phyloP scores from a whole-genome alignment of 2,329 filamentous ascomycete species.

The Metarhizium robertsii region DNA sequence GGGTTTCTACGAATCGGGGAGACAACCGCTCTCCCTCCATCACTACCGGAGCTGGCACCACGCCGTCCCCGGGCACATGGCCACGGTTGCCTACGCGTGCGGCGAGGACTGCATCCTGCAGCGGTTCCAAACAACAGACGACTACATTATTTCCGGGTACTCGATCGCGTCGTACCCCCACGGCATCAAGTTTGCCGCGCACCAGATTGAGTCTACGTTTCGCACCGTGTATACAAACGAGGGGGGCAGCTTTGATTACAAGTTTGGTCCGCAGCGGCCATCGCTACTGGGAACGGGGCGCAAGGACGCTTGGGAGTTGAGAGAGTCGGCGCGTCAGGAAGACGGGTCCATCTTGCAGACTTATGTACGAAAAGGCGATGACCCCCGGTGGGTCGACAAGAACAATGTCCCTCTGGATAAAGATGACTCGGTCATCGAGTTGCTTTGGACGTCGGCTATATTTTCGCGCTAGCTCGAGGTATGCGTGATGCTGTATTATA shows the following conservation, averaged over 20 bases:
- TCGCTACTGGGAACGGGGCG: constrained; percentile 36
- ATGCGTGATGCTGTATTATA: no score
- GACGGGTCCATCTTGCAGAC: neutral
- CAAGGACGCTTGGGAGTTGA: constrained; percentile 43
- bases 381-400: neutral
- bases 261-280: constrained; percentile 37
- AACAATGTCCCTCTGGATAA: neutral
- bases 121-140: constrained; percentile 42
- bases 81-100: constrained; percentile 48
- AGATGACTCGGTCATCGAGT: neutral
- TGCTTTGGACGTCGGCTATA: neutral
- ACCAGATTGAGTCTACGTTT: constrained; percentile 39
- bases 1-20: constrained; percentile 53
- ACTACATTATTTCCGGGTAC: constrained; percentile 18
- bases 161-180: no score
- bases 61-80: constrained; percentile 44
- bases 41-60: constrained; percentile 53
- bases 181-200: neutral
- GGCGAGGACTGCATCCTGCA: constrained; percentile 21
- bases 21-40: constrained; percentile 49
- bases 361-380: neutral
- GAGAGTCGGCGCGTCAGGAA: constrained; percentile 20
- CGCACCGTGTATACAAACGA: constrained; percentile 31
- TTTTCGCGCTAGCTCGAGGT: no score
- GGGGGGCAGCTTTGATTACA: constrained; percentile 39